A percentile compares a stretch with the other conserved stretches of the same genome.
These are phyloP conservation scores for Cucumis melo DNA, from an alignment of 306 rosid genomes.

Conservation along the genomic window DNA sequence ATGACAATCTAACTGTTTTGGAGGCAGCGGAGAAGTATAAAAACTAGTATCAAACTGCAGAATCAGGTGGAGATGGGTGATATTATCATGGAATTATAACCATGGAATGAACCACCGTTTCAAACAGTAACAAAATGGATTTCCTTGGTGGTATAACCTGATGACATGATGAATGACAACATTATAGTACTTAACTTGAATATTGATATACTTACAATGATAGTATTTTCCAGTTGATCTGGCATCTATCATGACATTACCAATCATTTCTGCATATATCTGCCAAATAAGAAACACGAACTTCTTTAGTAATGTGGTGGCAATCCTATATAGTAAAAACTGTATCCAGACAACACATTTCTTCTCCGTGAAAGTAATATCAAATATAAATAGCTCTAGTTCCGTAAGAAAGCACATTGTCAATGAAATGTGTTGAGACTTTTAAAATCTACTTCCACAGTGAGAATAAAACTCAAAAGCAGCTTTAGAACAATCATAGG, in stretches of 20 bases:
- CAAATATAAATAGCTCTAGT: neutral
- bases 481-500: neutral
- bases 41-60: neutral
- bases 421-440: neutral
- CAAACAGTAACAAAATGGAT: neutral
- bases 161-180: neutral
- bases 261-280: slow-evolving; percentile 99
- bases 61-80: neutral
- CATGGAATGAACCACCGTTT: neutral
- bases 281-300: slow-evolving; percentile 16
- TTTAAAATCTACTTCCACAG: neutral
- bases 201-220: slow-evolving; percentile 50
- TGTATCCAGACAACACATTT: neutral
- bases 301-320: neutral
- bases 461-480: neutral
- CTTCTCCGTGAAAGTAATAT: neutral
- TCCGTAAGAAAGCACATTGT: neutral
- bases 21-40: neutral
- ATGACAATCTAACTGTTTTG: neutral
- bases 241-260: slow-evolving; percentile 97
- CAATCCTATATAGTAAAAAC: neutral
- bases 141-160: neutral
- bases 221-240: slow-evolving; percentile 97
- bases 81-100: neutral
- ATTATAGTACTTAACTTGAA: neutral